A percentile compares a stretch with the other conserved stretches of the same genome.
phyloP scores from a whole-genome alignment of 2,329 filamentous ascomycete genomes.

The Tolypocladium cylindrosporum region DNA sequence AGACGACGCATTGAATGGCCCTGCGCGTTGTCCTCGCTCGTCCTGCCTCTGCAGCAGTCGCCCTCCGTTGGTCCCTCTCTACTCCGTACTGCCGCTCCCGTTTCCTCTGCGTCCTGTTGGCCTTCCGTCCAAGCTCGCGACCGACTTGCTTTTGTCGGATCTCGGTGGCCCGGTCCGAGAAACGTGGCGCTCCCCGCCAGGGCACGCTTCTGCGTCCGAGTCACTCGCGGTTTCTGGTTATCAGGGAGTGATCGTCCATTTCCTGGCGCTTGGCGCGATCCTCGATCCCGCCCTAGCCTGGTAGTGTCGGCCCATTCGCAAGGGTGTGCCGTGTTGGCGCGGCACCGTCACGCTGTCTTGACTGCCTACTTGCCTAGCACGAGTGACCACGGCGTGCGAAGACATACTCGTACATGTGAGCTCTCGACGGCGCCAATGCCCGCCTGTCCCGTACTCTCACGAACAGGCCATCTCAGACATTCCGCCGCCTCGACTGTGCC shows the following conservation, averaged over 20 bases:
- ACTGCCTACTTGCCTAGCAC: slow-evolving; percentile 1
- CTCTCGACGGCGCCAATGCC: background rate
- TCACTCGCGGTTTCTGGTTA: slow-evolving; percentile 1
- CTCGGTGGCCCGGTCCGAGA: slow-evolving; percentile 1
- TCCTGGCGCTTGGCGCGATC: slow-evolving; percentile 7
- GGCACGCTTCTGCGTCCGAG: background rate
- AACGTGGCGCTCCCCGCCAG: slow-evolving; percentile 1
- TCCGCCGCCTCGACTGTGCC: background rate
- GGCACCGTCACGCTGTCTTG: background rate
- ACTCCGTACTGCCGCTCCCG: background rate
- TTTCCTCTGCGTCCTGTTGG: background rate
- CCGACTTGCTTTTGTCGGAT: background rate
- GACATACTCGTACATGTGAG: background rate
- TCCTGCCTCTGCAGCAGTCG: background rate
- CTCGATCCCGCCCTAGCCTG: slow-evolving; percentile 4
- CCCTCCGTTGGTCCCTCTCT: background rate
- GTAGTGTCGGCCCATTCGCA: slow-evolving; percentile 2
- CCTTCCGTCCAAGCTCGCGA: background rate
- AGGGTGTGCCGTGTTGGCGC: slow-evolving; percentile 1
- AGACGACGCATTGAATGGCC: background rate
- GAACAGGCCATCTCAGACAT: slow-evolving; percentile 1
- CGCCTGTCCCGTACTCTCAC: background rate
- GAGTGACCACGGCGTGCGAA: background rate
- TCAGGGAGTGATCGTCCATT: slow-evolving; percentile 4
- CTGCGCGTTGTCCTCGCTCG: background rate